Conservation (phyloP, 163 green algal species). For the Scenedesmus sp. region DNA sequence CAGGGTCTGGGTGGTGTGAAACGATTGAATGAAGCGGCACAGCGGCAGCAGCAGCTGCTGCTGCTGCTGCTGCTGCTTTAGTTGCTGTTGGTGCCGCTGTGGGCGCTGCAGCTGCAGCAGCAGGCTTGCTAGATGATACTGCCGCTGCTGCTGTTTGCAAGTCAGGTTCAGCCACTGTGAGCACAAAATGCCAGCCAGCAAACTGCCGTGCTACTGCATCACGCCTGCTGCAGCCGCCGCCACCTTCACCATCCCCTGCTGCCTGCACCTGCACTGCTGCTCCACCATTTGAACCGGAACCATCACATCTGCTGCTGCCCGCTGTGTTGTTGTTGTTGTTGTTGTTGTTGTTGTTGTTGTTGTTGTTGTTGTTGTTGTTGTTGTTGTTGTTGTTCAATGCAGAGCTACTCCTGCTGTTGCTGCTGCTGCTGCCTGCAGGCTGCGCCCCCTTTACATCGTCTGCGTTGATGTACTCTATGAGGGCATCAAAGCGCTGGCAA, state of each 20-base stretch:
- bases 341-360: too few relatives aligned
- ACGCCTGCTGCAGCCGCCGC: not conserved
- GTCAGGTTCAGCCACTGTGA: not conserved
- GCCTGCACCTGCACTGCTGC: not conserved
- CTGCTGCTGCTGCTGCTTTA: not conserved
- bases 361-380: constrained; percentile 31
- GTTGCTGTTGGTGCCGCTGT: not conserved
- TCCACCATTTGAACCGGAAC: not conserved
- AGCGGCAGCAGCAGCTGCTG: not conserved
- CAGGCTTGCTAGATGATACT: not conserved
- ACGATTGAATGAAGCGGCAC: too few relatives aligned
- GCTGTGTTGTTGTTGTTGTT: too few relatives aligned
- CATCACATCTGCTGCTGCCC: too few relatives aligned
- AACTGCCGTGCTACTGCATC: not conserved
- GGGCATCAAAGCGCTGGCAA: not conserved
- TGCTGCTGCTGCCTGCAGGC: not conserved
- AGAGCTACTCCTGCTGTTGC: not conserved
- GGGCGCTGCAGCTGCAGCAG: not conserved
- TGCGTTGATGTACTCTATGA: constrained; percentile 29
- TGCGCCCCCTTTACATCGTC: not conserved
- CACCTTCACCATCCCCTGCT: not conserved
- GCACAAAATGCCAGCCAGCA: constrained; percentile 31
- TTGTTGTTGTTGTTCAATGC: not conserved
- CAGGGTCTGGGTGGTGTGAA: too few relatives aligned
- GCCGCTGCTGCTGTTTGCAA: not conserved